phyloP scores from a whole-genome alignment of 1,139 yeast species.

The Pichia sp. region DNA sequence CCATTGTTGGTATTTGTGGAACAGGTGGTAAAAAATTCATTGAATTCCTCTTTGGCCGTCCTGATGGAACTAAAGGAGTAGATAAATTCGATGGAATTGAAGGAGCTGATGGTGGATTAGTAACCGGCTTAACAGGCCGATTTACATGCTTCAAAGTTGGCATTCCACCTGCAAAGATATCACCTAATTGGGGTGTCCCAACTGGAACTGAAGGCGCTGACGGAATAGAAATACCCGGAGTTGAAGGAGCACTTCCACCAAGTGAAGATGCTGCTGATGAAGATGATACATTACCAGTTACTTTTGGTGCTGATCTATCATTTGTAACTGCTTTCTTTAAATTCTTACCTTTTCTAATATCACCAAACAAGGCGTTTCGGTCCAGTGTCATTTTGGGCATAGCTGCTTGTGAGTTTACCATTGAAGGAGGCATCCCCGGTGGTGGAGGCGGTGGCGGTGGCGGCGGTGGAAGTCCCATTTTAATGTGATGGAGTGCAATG shows the following conservation, averaged over 20 bases:
- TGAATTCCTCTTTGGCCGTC: constrained; percentile 11
- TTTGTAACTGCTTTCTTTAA: constrained; percentile 74
- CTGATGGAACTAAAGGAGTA: constrained; percentile 15
- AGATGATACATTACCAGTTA: constrained; percentile 31
- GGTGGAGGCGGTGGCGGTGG: constrained; percentile 31
- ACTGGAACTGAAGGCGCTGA: constrained; percentile 17
- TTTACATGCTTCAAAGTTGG: constrained; percentile 65
- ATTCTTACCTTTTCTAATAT: constrained; percentile 70
- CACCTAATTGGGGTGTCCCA: constrained; percentile 56
- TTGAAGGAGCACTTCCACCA: constrained; percentile 17
- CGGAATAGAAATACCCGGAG: constrained; percentile 1
- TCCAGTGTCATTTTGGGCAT: constrained; percentile 38
- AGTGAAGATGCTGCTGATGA: constrained; percentile 6
- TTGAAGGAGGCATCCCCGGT: constrained; percentile 38
- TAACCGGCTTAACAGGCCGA: constrained; percentile 36
- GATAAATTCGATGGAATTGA: constrained; percentile 19
- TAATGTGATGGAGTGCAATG: not conserved
- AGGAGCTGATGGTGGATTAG: constrained; percentile 21
- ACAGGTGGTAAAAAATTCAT: constrained; percentile 2
- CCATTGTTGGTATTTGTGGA: constrained; percentile 15
- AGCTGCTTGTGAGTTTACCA: constrained; percentile 27
- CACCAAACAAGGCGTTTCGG: constrained; percentile 78
- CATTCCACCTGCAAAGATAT: constrained; percentile 78
- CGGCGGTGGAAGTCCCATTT: constrained; percentile 5
- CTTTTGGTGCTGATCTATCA: constrained; percentile 55